Percentiles rank a stretch among this genome's conserved stretches.
Evolutionary conservation across 257 asterid genomes (phyloP).

Genomic region (Thymus quinquecostatus): DNA sequence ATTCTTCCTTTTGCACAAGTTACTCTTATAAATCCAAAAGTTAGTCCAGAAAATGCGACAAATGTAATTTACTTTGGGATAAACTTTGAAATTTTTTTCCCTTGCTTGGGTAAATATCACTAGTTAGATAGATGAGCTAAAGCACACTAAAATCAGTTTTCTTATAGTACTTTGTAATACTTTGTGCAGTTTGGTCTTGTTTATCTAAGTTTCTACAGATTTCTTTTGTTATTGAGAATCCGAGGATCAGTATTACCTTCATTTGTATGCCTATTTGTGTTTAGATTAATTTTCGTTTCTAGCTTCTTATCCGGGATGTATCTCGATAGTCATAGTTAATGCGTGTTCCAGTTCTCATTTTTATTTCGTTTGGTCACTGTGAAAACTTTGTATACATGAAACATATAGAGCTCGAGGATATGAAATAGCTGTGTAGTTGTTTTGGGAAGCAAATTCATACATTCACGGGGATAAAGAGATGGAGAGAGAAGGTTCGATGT

Average conservation of each 20-base stretch:
- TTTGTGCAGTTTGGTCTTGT: too few relatives aligned
- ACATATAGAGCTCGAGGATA: conserved; percentile 10
- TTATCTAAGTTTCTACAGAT: neutral
- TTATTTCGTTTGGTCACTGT: neutral
- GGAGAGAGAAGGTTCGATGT: neutral
- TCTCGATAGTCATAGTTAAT: neutral
- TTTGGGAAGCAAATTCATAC: neutral
- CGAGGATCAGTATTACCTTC: neutral
- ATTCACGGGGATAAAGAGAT: neutral
- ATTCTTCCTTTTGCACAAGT: neutral
- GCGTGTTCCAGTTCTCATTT: neutral
- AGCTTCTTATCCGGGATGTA: neutral
- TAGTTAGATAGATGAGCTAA: conserved; percentile 1
- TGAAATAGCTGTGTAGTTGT: neutral
- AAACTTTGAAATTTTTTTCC: conserved; percentile 6
- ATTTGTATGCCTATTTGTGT: conserved; percentile 8
- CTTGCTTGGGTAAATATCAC: conserved; percentile 15
- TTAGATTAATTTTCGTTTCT: neutral
- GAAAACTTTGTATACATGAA: conserved; percentile 1
- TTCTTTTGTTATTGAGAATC: conserved; percentile 9
- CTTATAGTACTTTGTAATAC: conserved; percentile 7
- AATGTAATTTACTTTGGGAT: neutral
- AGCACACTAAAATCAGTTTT: neutral
- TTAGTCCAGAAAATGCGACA: neutral
- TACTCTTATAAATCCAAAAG: neutral